Evolutionary conservation across 1,284 basidiomycete species (phyloP), one percentile per base, ranked within the genome.

Genomic region (Moesziomyces aphidis): DNA sequence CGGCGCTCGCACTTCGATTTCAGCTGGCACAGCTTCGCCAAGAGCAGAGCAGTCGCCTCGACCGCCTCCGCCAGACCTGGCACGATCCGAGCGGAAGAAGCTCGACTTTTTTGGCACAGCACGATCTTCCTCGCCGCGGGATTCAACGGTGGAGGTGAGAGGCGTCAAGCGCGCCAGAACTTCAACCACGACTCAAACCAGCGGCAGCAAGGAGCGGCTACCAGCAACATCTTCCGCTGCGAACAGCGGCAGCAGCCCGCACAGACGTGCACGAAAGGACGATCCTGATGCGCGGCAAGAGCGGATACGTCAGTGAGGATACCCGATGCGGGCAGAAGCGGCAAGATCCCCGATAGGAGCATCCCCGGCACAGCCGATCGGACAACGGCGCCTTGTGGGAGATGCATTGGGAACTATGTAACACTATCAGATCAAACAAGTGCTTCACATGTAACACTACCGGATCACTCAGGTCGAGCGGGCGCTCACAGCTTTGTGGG

Each of bases 101-200:
- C 22, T 74, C 22, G 48, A 74, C 62, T 74, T 74, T 43, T 74
- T 74, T 36, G 62, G 66, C 46, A 28, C 13, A 26, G 34, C 44
- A 11, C 44, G 48, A 42, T 8, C 49, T 5, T 28, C 43, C 6
- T 54, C 55, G 1, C 42, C 55, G 4, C 17, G 28, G 9, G 31
- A 42, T 22, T 1, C 50, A 3, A 26, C 5, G 0, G 46, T 53
- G 1, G 56, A 56, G 11, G 49, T 55, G 19, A 51, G 66, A 15
- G 56, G 61, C 10, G 24, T 64, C 34, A 70, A 70, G 22, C 61
- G 61, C 9, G 51, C 56, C 15, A 28, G 44, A 34, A 58, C 59
- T 48, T 39, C 28, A 1, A 51, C 42, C 22, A 28, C 22, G 23
- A 52, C 13, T 19, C 4, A 19, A 7, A 9, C 22, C 44, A 31